Evolutionary conservation across 129 eudicot species (phyloP).

Genomic region (Helianthus tuberosus): DNA sequence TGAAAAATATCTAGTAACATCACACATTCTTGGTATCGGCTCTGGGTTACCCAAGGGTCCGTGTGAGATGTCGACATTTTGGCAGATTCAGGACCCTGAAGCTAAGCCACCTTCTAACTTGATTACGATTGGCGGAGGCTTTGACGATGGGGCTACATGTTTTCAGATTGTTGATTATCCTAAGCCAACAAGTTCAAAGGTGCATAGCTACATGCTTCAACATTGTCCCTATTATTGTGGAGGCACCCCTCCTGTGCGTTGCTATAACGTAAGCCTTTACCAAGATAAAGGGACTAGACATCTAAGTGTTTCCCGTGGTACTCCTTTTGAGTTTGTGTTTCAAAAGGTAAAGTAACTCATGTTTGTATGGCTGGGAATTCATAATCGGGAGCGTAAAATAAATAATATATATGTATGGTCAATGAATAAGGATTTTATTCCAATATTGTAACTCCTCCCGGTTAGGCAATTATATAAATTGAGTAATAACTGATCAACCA

Average conservation of each 20-base stretch:
- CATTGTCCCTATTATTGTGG: conserved; percentile 24
- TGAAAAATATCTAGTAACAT: background rate
- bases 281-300: background rate
- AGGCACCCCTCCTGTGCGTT: conserved; percentile 12
- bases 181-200: conserved; percentile 21
- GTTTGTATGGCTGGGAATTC: no score
- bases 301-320: conserved; percentile 9
- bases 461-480: no score
- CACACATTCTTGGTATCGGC: conserved; percentile 6
- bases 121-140: background rate
- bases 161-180: conserved; percentile 26
- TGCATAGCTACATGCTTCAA: conserved; percentile 33
- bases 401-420: background rate
- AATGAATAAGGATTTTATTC: background rate
- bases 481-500: no score
- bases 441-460: no score
- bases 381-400: background rate
- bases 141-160: conserved; percentile 1
- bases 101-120: conserved; percentile 16
- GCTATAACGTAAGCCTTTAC: conserved; percentile 27
- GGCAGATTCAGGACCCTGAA: background rate
- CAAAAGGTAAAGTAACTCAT: conserved; percentile 9
- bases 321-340: conserved; percentile 34
- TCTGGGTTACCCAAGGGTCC: background rate
- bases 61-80: background rate